These are phyloP conservation scores for Ustilago crameri DNA, from an alignment of 1,284 basidiomycete genomes.

Conservation along the genomic window DNA sequence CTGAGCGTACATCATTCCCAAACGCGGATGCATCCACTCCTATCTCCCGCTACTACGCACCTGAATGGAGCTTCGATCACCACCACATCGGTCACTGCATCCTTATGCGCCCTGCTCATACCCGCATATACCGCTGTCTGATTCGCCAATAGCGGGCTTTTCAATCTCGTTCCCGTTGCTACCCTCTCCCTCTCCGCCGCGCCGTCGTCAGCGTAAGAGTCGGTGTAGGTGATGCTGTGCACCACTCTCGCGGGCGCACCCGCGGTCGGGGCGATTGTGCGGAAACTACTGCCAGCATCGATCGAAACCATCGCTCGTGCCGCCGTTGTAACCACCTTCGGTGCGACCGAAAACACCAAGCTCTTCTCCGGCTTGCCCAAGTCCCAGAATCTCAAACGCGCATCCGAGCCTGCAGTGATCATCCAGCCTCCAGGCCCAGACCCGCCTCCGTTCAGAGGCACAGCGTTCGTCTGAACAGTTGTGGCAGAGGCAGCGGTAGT, in stretches of 20 bases:
- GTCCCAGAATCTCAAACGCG: conserved; percentile 84
- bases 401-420: conserved; percentile 83
- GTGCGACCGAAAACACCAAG: conserved; percentile 28
- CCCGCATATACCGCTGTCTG: conserved; percentile 27
- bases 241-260: conserved; percentile 9
- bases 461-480: too few species aligned
- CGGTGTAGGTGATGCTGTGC: conserved; percentile 12
- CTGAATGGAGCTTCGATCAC: conserved; percentile 87
- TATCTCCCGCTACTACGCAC: conserved; percentile 84
- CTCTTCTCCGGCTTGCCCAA: conserved; percentile 75
- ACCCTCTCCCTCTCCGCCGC: neutral
- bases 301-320: conserved; percentile 5
- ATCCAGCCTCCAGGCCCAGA: conserved; percentile 75
- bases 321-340: conserved; percentile 5
- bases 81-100: conserved; percentile 81
- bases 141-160: conserved; percentile 49
- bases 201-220: neutral
- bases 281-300: conserved; percentile 32
- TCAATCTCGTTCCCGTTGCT: conserved; percentile 8
- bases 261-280: neutral
- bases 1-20: conserved; percentile 55
- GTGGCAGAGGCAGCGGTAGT: too few species aligned
- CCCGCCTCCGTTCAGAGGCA: conserved; percentile 1
- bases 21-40: conserved; percentile 57
- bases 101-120: conserved; percentile 74